Evolutionary conservation across 257 asterid species (phyloP).

Genomic region (Ehretia macrophylla): DNA sequence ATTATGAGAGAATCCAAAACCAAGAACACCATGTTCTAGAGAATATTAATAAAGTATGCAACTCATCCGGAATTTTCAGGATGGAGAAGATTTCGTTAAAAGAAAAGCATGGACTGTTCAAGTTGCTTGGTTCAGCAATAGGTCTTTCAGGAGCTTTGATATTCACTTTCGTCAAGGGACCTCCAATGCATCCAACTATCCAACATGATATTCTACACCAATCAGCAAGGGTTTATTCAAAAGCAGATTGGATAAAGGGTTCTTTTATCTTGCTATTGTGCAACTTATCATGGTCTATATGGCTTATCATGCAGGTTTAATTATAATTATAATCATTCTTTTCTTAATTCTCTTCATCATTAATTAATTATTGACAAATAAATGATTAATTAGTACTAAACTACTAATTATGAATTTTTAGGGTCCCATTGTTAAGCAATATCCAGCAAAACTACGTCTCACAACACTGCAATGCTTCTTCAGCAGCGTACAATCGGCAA

Average conservation of each 20-base stretch:
- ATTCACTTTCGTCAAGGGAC: constrained; percentile 61
- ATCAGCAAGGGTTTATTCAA: constrained; percentile 9
- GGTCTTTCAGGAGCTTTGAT: constrained; percentile 56
- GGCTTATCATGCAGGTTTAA: constrained; percentile 66
- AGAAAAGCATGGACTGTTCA: constrained; percentile 33
- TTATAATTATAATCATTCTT: too few species aligned
- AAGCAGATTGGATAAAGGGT: constrained; percentile 49
- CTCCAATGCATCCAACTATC: constrained; percentile 24
- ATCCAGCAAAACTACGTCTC: constrained; percentile 47
- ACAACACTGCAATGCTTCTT: constrained; percentile 47
- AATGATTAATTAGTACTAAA: too few species aligned
- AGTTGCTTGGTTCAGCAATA: constrained; percentile 38
- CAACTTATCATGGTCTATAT: constrained; percentile 47
- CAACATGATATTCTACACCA: constrained; percentile 2
- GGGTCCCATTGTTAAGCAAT: constrained; percentile 40
- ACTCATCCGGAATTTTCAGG: constrained; percentile 22
- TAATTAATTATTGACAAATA: too few species aligned
- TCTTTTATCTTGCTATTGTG: constrained; percentile 53
- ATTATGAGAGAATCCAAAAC: too few species aligned
- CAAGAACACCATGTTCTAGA: too few species aligned
- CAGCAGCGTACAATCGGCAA: constrained; percentile 32
- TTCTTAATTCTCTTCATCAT: too few species aligned
- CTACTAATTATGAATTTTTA: constrained; percentile 1
- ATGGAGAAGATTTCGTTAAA: constrained; percentile 44
- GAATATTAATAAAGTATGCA: too few species aligned